Evolutionary conservation across 441 rosid species (phyloP).

Genomic region (Monsonia emarginata): DNA sequence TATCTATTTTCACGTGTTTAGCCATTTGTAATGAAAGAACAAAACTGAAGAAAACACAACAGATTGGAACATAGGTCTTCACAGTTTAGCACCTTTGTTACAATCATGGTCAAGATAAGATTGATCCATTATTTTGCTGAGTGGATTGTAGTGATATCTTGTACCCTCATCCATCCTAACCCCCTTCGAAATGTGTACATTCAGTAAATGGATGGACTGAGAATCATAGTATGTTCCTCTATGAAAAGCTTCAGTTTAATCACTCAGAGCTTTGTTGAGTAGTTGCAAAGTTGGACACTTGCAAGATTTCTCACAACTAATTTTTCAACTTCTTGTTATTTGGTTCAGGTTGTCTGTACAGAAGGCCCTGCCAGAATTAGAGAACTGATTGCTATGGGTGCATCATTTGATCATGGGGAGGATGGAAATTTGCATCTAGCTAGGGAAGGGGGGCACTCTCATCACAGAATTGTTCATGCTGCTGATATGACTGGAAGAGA

Average conservation of each 20-base stretch:
- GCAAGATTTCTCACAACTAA: background rate
- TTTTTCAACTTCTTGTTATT: slow-evolving; percentile 10
- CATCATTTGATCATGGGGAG: slow-evolving; percentile 82
- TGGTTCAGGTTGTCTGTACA: slow-evolving; percentile 70
- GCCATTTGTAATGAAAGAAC: background rate
- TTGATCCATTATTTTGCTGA: slow-evolving; percentile 1
- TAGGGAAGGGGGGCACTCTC: slow-evolving; percentile 97
- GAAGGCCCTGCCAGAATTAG: slow-evolving; percentile 94
- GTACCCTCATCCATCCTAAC: background rate
- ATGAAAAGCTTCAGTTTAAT: background rate
- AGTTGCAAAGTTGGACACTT: slow-evolving; percentile 8
- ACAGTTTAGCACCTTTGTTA: background rate
- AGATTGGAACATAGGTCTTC: background rate
- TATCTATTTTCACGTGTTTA: background rate
- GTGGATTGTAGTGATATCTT: background rate
- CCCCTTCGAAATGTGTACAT: background rate
- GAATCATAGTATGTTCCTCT: background rate
- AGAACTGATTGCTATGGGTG: slow-evolving; percentile 86
- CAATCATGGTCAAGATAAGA: background rate
- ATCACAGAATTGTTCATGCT: slow-evolving; percentile 83
- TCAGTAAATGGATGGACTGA: background rate
- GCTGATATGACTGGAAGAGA: slow-evolving; percentile 98
- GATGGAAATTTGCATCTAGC: slow-evolving; percentile 93
- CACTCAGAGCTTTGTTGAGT: slow-evolving; percentile 7
- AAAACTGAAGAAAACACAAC: background rate